Percentiles rank a stretch among this genome's conserved stretches.
These are phyloP conservation scores for Acer saccharum DNA, from an alignment of 345 rosid genomes.

Conservation along the genomic window DNA sequence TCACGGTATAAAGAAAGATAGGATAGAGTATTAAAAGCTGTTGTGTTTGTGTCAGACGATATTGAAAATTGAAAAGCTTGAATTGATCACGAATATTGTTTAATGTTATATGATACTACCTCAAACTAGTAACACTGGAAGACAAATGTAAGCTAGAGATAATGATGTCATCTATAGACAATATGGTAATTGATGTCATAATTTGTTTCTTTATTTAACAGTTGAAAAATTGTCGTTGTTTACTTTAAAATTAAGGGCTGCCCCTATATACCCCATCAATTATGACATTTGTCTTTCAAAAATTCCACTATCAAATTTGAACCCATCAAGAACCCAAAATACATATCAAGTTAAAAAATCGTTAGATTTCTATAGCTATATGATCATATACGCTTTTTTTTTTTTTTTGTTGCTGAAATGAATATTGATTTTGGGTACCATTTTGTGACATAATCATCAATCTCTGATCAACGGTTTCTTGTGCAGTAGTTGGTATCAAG, in stretches of 20 bases:
- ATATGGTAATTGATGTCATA: not conserved
- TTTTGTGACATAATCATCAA: not conserved
- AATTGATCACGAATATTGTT: not conserved
- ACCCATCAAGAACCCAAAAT: not conserved
- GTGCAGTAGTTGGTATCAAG: not conserved
- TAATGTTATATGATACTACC: not conserved
- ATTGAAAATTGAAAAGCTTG: no score
- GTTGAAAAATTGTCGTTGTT: not conserved
- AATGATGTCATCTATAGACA: not conserved
- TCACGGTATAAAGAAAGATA: no score
- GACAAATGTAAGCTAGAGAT: not conserved
- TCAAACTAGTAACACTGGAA: not conserved
- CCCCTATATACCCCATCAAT: not conserved
- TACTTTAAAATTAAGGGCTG: not conserved
- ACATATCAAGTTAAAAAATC: not conserved
- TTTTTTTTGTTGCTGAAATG: not conserved
- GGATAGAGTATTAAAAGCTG: no score
- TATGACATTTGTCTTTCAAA: not conserved
- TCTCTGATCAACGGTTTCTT: not conserved
- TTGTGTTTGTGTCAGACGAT: no score
- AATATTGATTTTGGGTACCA: not conserved
- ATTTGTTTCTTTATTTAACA: not conserved
- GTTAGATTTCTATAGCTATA: not conserved
- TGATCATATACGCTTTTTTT: not conserved
- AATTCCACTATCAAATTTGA: not conserved